Conservation (phyloP, 805 yeast genomes). For the Danielozyma ontarioensis region DNA sequence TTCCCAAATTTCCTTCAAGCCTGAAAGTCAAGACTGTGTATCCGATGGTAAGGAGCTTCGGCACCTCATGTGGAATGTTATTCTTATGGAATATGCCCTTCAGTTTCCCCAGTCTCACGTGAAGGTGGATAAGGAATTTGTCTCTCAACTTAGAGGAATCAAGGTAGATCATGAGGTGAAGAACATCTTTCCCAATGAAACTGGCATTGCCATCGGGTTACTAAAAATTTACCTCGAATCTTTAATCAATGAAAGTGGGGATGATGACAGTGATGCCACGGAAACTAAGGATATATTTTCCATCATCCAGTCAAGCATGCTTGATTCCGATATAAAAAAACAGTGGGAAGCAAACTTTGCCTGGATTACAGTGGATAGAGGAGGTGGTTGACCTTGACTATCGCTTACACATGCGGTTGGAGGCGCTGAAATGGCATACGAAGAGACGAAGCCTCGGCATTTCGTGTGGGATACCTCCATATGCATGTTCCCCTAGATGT, state of each 20-base stretch:
- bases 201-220: conserved; percentile 15
- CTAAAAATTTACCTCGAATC: conserved; percentile 17
- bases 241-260: conserved; percentile 6
- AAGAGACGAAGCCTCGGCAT: too few relatives aligned
- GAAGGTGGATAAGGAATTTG: conserved; percentile 9
- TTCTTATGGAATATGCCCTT: conserved; percentile 17
- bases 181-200: conserved; percentile 15
- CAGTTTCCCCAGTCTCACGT: conserved; percentile 5
- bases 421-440: too few relatives aligned
- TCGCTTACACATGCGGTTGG: too few relatives aligned
- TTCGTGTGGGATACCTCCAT: too few relatives aligned
- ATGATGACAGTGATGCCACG: conserved; percentile 3
- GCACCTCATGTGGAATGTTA: conserved; percentile 24
- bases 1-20: conserved; percentile 7
- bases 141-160: conserved; percentile 3
- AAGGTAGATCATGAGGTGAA: conserved; percentile 1
- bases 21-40: not conserved
- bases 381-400: too few relatives aligned
- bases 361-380: too few relatives aligned
- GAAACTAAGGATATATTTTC: conserved; percentile 5
- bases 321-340: conserved; percentile 10
- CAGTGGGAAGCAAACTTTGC: conserved; percentile 14
- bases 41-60: conserved; percentile 25
- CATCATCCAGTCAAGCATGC: conserved; percentile 10
- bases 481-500: too few relatives aligned